Evolutionary conservation across 2,329 filamentous ascomycete species (phyloP), one percentile per base, ranked within the genome.

Genomic region (Ceratocystis diversiconidia): DNA sequence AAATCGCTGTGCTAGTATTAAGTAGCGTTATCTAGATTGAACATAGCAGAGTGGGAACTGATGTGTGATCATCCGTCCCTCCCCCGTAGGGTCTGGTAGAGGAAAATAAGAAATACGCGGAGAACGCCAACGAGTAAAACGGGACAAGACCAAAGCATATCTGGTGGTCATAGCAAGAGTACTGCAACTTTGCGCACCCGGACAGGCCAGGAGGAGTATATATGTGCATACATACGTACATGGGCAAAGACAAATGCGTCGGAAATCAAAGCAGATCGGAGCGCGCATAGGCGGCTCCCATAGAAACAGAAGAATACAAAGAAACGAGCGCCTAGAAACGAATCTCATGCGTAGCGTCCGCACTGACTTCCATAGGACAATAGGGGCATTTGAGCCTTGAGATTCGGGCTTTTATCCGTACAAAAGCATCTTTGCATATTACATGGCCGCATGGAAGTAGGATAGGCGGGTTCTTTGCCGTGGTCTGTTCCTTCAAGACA

Each of bases 381-480:
- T 99, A 99, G 0, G 94, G 94, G 72, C 94, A 99, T 75, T 99
- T 99, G 80, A 95, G 95, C 67, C 87, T 79, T 30, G 25, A 41
- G 52, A 79, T 82, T 0, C 87, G 87, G 76, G 95, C 95, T 65
- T 86, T 86, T 52, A 97, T 80, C 72, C 85, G 86, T 68, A 88
- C 84, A 62, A 99, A 77, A 43, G 87, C 91, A 72, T 96, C 92
- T 69, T 86, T 83, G 19, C 91, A 92, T 67, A 99, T 86, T 63
- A 96, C 92, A 76, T 99, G 94, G 5, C 94, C 92, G 72, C 94
- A 99, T 0, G 90, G 89, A 72, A 99, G 85, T 83, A 96, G 94
- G 88, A 97, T 95, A 1, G 94, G 91, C 10, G 94, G 94, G 74
- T 99, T 99, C 28, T 81, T 77, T 72, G 95, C 91, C 0, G 92